Conservation (phyloP, 169 alveolate genomes). For the Perkinsus chesapeaki region DNA sequence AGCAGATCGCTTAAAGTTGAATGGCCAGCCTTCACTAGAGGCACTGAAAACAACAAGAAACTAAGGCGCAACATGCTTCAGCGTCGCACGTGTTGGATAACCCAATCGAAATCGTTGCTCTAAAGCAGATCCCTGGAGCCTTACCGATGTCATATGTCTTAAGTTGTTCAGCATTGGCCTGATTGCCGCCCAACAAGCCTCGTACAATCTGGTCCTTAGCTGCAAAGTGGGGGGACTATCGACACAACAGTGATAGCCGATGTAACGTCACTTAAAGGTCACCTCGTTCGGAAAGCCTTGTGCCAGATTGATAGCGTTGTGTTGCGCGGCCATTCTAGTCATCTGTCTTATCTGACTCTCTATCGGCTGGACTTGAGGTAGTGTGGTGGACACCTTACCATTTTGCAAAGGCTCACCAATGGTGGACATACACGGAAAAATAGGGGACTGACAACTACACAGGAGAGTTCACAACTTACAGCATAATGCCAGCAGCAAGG, state of each 20-base stretch:
- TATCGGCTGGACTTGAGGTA: neutral
- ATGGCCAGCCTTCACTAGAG: neutral
- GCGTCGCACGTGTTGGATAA: neutral
- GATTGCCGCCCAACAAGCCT: neutral
- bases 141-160: neutral
- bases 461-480: too few relatives aligned
- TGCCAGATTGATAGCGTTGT: neutral
- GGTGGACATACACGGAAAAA: neutral
- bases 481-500: too few relatives aligned
- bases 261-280: neutral
- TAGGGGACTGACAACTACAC: neutral
- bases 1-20: neutral
- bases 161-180: neutral
- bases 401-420: neutral
- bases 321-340: neutral
- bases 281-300: conserved; percentile 17
- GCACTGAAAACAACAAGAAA: neutral
- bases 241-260: neutral
- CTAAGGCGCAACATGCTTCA: neutral
- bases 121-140: too few relatives aligned
- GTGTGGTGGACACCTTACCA: neutral
- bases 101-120: neutral
- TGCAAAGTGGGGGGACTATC: neutral
- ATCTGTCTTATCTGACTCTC: conserved; percentile 3
- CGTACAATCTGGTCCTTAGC: neutral